Evolutionary conservation across 805 yeast genomes (phyloP).

Genomic region (Blastobotrys attinorum): DNA sequence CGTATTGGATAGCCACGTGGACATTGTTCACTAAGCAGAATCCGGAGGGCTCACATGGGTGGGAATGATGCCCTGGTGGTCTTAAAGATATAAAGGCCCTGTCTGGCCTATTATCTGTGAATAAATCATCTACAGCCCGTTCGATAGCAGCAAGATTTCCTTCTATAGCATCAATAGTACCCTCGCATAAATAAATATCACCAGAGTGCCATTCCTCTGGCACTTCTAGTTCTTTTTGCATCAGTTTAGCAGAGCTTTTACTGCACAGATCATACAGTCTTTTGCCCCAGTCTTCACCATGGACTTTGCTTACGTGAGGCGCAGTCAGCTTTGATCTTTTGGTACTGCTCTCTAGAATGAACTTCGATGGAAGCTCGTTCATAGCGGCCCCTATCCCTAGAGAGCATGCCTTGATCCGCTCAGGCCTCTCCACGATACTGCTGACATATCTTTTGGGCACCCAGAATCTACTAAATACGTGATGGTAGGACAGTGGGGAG

Average conservation of each 20-base stretch:
- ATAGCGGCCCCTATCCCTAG: slow-evolving; percentile 72
- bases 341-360: slow-evolving; percentile 40
- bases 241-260: slow-evolving; percentile 48
- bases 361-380: slow-evolving; percentile 38
- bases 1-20: slow-evolving; percentile 74
- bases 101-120: slow-evolving; percentile 18
- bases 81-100: slow-evolving; percentile 61
- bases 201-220: slow-evolving; percentile 80
- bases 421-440: slow-evolving; percentile 77
- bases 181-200: slow-evolving; percentile 56
- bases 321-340: slow-evolving; percentile 39
- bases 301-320: slow-evolving; percentile 60
- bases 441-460: slow-evolving; percentile 56
- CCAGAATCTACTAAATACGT: slow-evolving; percentile 71
- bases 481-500: slow-evolving; percentile 64
- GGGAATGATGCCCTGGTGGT: slow-evolving; percentile 87
- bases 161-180: slow-evolving; percentile 60
- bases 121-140: slow-evolving; percentile 53
- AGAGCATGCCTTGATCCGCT: slow-evolving; percentile 66
- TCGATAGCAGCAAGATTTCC: slow-evolving; percentile 76
- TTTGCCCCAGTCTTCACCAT: slow-evolving; percentile 68
- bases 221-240: slow-evolving; percentile 53
- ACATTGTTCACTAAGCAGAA: slow-evolving; percentile 77
- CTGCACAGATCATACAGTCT: slow-evolving; percentile 49
- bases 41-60: slow-evolving; percentile 76